Evolutionary conservation across 1,284 basidiomycete species (phyloP), one percentile per base, ranked within the genome.

Genomic region (Blastosporella zonata): DNA sequence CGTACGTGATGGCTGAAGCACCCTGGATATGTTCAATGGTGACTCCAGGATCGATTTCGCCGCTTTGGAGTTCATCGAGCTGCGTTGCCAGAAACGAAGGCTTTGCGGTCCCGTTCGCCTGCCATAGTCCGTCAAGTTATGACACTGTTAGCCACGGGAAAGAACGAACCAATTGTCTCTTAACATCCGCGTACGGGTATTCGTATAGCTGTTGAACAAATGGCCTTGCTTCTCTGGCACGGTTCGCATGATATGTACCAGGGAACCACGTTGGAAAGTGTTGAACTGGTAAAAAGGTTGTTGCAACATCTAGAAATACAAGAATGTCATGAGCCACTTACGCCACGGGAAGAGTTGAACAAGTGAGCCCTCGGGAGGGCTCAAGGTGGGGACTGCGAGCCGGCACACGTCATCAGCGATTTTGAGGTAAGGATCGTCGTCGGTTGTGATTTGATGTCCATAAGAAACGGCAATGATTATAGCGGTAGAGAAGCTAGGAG

Each of bases 231-330:
- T 21, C 21, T 21, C 50, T 47, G 12, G 59, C 59, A 13, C 31
- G 22, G n/a, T 33, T 22, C n/a, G 53, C 60, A 43, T 55, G 53
- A 36, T 54, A 46, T 18, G 53, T 55, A n/a, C 59, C 59, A 36
- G 61, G 60, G 23, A 62, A 57, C 61, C 60, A 62, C 2, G 57
- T 55, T 10, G 61, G 61, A 18, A 62, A 49, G 36, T 62, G 37
- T 51, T 48, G 39, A 12, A 61, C 61, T 62, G 25, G 13, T 21
- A 13, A 43, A 34, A 22, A 15, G 31, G 23, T 18, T 25, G 22
- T 21, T n/a, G n/a, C n/a, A n/a, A n/a, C 10, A 28, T 46, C 17
- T 9, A 34, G 22, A 8, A 15, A 27, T 17, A 13, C n/a, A 36
- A 25, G 23, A 45, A 22, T 28, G 41, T 25, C 34, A 15, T 13